phyloP scores from a whole-genome alignment of 2,329 filamentous ascomycete species.

The Cladosporium sp. region DNA sequence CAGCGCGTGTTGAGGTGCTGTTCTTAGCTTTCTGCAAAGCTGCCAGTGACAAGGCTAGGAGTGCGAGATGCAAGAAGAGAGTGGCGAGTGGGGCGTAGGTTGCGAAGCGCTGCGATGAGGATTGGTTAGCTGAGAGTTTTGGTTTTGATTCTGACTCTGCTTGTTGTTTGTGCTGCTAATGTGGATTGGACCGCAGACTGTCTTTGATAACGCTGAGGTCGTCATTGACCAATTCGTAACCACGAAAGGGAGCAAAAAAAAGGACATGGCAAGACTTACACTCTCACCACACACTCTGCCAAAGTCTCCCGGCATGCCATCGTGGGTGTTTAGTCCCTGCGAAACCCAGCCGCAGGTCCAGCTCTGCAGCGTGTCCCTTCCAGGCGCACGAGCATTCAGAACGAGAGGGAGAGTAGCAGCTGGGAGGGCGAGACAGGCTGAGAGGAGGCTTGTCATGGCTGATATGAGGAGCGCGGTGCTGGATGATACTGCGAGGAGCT shows the following conservation, averaged over 20 bases:
- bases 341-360: constrained; percentile 42
- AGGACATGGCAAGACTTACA: constrained; percentile 32
- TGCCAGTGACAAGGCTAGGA: constrained; percentile 24
- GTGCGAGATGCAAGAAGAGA: constrained; percentile 43
- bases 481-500: constrained; percentile 19
- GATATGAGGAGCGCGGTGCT: constrained; percentile 24
- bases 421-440: constrained; percentile 43
- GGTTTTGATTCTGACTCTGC: not conserved
- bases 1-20: not conserved
- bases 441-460: constrained; percentile 34
- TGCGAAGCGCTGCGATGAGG: constrained; percentile 43
- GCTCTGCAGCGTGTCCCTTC: constrained; percentile 40
- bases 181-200: not conserved
- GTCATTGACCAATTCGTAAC: not conserved
- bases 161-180: not conserved
- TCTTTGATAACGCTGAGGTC: not conserved
- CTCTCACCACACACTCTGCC: constrained; percentile 45
- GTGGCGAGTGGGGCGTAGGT: constrained; percentile 47
- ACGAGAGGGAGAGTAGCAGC: constrained; percentile 42
- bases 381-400: constrained; percentile 33
- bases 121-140: not conserved
- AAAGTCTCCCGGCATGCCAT: constrained; percentile 40
- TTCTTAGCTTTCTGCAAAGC: not conserved
- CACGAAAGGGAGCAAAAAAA: not conserved
- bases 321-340: constrained; percentile 26